These are phyloP conservation scores for Hypholoma fasciculare DNA, from an alignment of 768 basidiomycete genomes.

Conservation along the genomic window DNA sequence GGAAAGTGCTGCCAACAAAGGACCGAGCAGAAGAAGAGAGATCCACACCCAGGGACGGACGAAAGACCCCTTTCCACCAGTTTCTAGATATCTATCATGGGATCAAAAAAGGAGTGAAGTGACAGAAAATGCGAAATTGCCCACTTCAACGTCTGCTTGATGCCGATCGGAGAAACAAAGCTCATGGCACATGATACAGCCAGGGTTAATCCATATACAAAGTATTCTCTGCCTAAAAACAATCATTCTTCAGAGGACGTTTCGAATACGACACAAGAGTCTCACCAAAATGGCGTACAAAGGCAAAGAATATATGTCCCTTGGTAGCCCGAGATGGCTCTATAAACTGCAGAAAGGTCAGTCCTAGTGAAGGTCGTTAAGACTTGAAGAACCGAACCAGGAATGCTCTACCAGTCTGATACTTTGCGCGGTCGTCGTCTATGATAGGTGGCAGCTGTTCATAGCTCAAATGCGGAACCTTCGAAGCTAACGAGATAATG, in stretches of 20 bases:
- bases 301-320: constrained; percentile 43
- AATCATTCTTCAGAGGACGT: neutral
- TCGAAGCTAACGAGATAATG: constrained; percentile 42
- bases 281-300: constrained; percentile 32
- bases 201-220: constrained; percentile 27
- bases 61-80: constrained; percentile 41
- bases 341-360: constrained; percentile 20
- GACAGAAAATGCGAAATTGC: neutral
- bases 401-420: constrained; percentile 18
- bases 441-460: constrained; percentile 63
- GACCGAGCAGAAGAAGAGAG: constrained; percentile 46
- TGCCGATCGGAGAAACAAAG: constrained; percentile 42
- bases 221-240: constrained; percentile 27
- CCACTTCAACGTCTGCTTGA: constrained; percentile 41
- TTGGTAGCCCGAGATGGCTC: constrained; percentile 40
- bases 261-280: constrained; percentile 11
- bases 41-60: constrained; percentile 77
- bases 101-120: neutral
- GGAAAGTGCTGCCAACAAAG: constrained; percentile 39
- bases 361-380: neutral
- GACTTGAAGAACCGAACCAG: constrained; percentile 22
- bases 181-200: constrained; percentile 25
- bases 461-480: constrained; percentile 39
- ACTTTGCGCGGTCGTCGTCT: constrained; percentile 45
- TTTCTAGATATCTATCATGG: constrained; percentile 54